Base-by-base conservation (phyloP, 208 protist genomes). In the Acanthamoeba quina region DNA sequence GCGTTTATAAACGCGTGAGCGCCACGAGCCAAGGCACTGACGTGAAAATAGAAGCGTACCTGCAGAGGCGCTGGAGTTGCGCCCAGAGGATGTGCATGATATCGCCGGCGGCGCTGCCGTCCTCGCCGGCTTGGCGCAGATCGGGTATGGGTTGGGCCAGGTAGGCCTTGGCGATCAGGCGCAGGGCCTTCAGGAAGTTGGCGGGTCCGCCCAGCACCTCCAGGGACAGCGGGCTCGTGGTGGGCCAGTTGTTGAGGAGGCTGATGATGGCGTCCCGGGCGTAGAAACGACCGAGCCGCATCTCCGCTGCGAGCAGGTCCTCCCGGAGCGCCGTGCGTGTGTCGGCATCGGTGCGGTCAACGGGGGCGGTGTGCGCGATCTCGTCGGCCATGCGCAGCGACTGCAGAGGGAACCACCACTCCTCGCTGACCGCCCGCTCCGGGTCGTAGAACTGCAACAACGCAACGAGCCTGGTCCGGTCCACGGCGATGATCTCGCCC, bases 361-460 rank as follows among this genome's bases (percentile, higher is more conserved):
- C 31, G 29, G 19, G 11, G 29, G 29, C 66, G 31, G 17, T 34
- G 29, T 37, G 44, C 49, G 66, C 17, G 29, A 29, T 13, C 37
- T 72, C 66, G n/a, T 47, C 44, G 49, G 78, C 78, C 34, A 62
- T 62, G n/a, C 78, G 78, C n/a, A 88, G 52, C 49, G 78, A 88
- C 31, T 88, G 78, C 34, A 88, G n/a, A 21, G 78, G 78, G 78
- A 88, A 88, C 78, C 78, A 88, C 78, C 78, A 88, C 21, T 88
- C 78, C 49, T 88, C 78, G 49, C 78, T 88, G 29, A 88, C 78
- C 10, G 78, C 78, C 34, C 78, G 78, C 78, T 88, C 78, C 11
- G 78, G 78, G 21, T 88, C 78, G 52, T 64, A 88, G 31, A 88
- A 88, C 52, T 88, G 78, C 78, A 88, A 29, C 78, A 88, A n/a